phyloP scores from a whole-genome alignment of 2,329 filamentous ascomycete species.

The Capronia coronata region DNA sequence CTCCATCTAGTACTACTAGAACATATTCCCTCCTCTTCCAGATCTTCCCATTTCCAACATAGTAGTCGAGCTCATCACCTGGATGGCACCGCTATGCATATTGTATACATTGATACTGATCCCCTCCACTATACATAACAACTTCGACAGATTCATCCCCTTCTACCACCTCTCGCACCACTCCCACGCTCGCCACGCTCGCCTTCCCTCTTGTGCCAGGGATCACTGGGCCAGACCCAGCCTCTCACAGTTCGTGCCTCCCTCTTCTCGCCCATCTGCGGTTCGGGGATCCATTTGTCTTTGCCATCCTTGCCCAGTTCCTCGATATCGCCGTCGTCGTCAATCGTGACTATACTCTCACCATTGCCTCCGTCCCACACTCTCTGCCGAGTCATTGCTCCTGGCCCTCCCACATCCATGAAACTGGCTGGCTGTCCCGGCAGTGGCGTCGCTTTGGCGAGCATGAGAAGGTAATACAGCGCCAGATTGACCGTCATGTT shows the following conservation, averaged over 20 bases:
- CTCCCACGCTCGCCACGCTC: conserved; percentile 30
- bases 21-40: conserved; percentile 3
- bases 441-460: conserved; percentile 55
- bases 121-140: neutral
- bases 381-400: conserved; percentile 51
- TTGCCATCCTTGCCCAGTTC: conserved; percentile 39
- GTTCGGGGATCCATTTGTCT: conserved; percentile 58
- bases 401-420: conserved; percentile 56
- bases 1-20: conserved; percentile 10
- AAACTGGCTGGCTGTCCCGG: conserved; percentile 52
- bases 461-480: conserved; percentile 60
- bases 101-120: neutral
- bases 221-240: conserved; percentile 58
- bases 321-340: conserved; percentile 24
- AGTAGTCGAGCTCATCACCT: conserved; percentile 19
- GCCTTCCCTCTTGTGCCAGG: conserved; percentile 52
- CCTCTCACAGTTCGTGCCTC: conserved; percentile 55
- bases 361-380: conserved; percentile 34
- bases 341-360: conserved; percentile 11
- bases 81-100: conserved; percentile 16
- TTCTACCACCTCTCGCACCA: conserved; percentile 13
- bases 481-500: conserved; percentile 54
- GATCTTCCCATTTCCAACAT: neutral
- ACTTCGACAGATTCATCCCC: conserved; percentile 10
- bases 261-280: conserved; percentile 53